Base-by-base conservation (phyloP, 2,329 filamentous ascomycete genomes). In the Teratosphaeria pseudoeucalypti region DNA sequence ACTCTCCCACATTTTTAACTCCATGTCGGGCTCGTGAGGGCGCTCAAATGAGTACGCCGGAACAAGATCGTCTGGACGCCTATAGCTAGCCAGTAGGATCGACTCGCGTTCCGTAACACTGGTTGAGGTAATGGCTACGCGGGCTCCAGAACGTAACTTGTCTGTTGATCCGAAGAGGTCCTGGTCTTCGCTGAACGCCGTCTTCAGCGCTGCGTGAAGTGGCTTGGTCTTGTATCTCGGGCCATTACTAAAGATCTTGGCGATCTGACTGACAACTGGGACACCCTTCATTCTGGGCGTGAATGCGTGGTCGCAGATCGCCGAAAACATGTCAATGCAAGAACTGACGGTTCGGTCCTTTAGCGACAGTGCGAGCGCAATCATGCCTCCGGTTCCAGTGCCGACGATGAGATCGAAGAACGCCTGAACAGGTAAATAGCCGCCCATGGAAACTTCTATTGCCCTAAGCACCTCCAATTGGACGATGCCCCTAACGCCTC, bases 341-440 rank as follows among this genome's bases (percentile, higher is more conserved):
- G 74, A 68, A 32, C 72, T 63, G 0, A 79, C 70, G 0, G 69
- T 67, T 65, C 74, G 74, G 26, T 72, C 67, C 54, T 74, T 72
- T 27, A 71, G 65, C 1, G 69, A 74, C 7, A 80, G 68, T 1
- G 73, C 76, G 14, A 78, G 70, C 2, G 76, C 76, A 29, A 79
- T 70, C 12, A 79, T 67, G 3, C 76, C 78, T 12, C 78, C 78
- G 23, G 76, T 77, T 2, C 70, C 69, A n/a, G 75, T 77, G 4
- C 77, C 77, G 6, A 79, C 74, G 23, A 81, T 76, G 2, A 81
- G 70, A 59, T 81, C 79, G 60, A 81, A 79, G 65, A 81, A 80
- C 3, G 66, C 66, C 55, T 75, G 76, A 2, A 80, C 73, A 0
- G 73, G 71, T 2, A 81, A 62, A 5, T 69, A 66, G 9, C 69